Evolutionary conservation across 352 stramenopile species (phyloP).

Genomic region (Phytophthora ramorum): DNA sequence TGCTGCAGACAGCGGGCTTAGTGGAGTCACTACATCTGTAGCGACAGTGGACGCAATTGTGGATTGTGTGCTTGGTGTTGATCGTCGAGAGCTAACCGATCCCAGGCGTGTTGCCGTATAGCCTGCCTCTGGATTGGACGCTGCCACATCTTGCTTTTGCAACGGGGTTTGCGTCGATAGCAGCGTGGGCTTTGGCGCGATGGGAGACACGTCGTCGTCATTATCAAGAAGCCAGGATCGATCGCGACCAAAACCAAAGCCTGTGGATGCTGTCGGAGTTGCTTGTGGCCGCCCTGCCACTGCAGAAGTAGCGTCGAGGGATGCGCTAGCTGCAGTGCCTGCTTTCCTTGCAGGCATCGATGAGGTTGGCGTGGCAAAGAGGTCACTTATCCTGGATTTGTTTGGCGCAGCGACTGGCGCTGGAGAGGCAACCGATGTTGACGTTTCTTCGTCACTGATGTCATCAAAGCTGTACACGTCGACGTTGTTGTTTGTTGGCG

Average conservation of each 20-base stretch:
- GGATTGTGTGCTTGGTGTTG: not conserved
- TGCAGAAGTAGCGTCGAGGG: not conserved
- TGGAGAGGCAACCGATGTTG: conserved; percentile 2
- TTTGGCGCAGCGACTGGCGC: conserved; percentile 4
- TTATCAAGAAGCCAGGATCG: conserved; percentile 63
- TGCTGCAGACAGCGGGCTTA: conserved; percentile 8
- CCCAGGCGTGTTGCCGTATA: conserved; percentile 11
- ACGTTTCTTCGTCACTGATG: conserved; percentile 43
- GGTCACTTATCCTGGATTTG: conserved; percentile 35
- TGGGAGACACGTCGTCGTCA: conserved; percentile 39
- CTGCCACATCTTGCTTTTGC: conserved; percentile 10
- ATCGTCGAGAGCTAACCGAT: conserved; percentile 22
- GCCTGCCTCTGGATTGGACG: not conserved
- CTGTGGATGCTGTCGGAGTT: conserved; percentile 19
- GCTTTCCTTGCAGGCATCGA: conserved; percentile 15
- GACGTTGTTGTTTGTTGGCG: conserved; percentile 23
- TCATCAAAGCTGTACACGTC: conserved; percentile 66
- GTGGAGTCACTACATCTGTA: conserved; percentile 13
- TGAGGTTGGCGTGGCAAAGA: conserved; percentile 24
- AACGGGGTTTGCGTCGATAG: conserved; percentile 11
- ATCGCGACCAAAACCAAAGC: conserved; percentile 54
- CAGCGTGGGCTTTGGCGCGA: conserved; percentile 7
- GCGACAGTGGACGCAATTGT: conserved; percentile 9
- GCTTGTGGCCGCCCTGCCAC: conserved; percentile 9
- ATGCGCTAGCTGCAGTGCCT: conserved; percentile 2